Base-by-base conservation (phyloP, 768 basidiomycete genomes). In the Serendipita indica region DNA sequence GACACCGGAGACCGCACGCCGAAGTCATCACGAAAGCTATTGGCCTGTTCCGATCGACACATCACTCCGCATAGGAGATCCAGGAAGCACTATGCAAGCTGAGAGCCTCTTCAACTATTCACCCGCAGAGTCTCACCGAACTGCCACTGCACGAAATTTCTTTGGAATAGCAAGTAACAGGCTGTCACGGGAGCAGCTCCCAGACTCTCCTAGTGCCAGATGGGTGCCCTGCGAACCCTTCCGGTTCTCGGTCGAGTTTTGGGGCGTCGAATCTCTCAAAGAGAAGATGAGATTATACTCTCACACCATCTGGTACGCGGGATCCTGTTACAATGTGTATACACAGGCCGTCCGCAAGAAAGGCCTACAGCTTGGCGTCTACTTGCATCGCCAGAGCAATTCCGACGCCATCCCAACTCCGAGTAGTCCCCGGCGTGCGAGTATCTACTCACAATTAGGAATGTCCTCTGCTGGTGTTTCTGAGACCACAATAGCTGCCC, bases 341-440 rank as follows among this genome's bases (percentile, higher is more conserved):
- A 83, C 92, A 39, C 90, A 94, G 68, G 77, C 91, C 43, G 83
- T 90, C 54, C 79, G 82, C 63, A 89, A 87, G 78, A 93, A 93
- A 68, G 75, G 74, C 25, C 65, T 74, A 2, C 91, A 96, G 65
- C 74, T 94, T 1, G 92, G 92, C 1, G 80, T 94, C 30, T 94
- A 94, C 65, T 75, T 94, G 1, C 89, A 92, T 67, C 77, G 92
- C 5, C 90, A 93, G 68, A 85, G 83, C 20, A 82, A 74, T 58
- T 77, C 88, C 28, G 89, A 92, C 62, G 78, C 83, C 5, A 76
- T 91, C 33, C 88, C 89, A n/a, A 71, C 76, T 0, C 69, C 80
- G n/a, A 87, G 86, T 33, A 72, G 76, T 1, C 84, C 83, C 7
- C 18, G n/a, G n/a, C 49, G 57, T 7, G 57, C 62, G 35, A 32